phyloP scores from a whole-genome alignment of 768 basidiomycete species.

The Hygrophoropsis aurantiaca region DNA sequence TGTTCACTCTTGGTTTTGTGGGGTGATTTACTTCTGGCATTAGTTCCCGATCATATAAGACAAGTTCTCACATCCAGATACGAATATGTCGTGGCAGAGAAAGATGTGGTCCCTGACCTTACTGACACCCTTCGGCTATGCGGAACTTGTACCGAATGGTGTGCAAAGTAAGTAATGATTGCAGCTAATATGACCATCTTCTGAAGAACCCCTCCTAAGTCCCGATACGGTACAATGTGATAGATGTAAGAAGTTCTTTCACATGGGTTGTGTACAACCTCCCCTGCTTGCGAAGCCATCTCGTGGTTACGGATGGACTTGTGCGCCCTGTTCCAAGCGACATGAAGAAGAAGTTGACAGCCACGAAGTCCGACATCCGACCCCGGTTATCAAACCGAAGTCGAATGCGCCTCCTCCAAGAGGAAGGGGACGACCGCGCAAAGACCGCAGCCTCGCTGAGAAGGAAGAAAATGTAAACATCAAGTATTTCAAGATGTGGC shows the following conservation, averaged over 20 bases:
- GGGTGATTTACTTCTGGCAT: conserved; percentile 13
- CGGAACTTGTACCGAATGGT: conserved; percentile 85
- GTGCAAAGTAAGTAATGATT: conserved; percentile 64
- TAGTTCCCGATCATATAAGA: conserved; percentile 82
- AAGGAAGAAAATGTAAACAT: conserved; percentile 75
- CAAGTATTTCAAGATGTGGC: conserved; percentile 90
- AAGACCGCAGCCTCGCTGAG: conserved; percentile 71
- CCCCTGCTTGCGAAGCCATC: conserved; percentile 90
- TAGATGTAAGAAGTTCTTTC: conserved; percentile 90
- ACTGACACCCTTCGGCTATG: conserved; percentile 86
- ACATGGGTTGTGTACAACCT: conserved; percentile 92
- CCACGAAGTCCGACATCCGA: conserved; percentile 62
- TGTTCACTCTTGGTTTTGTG: conserved; percentile 18
- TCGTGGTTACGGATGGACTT: conserved; percentile 96
- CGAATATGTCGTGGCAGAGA: conserved; percentile 94
- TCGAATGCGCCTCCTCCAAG: conserved; percentile 72
- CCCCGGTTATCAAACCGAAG: conserved; percentile 56
- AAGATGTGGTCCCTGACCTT: conserved; percentile 87
- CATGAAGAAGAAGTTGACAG: conserved; percentile 86
- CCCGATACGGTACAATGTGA: conserved; percentile 87
- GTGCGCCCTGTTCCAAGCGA: conserved; percentile 85
- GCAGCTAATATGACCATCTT: conserved; percentile 12
- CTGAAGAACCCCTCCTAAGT: conserved; percentile 40
- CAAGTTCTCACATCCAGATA: conserved; percentile 78
- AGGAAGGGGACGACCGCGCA: conserved; percentile 75